Percentiles rank a stretch among this genome's conserved stretches.
phyloP scores from a whole-genome alignment of 2,329 filamentous ascomycete genomes.

The Aspergillus sp. region DNA sequence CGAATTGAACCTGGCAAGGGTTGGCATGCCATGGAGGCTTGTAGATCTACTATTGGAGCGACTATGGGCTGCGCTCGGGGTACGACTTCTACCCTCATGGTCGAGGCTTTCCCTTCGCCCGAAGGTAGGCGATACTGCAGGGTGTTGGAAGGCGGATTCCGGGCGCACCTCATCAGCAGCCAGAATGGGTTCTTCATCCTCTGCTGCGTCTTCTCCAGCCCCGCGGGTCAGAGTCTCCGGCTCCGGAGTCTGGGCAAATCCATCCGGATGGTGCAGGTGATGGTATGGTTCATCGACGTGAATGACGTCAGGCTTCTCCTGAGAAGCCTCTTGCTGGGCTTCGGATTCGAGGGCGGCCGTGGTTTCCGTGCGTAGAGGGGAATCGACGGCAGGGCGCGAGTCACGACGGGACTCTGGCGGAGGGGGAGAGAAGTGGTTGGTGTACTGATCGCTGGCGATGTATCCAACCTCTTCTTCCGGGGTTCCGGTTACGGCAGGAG shows the following conservation, averaged over 20 bases:
- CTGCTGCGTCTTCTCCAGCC: conserved; percentile 52
- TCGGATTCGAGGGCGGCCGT: conserved; percentile 51
- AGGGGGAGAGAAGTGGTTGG: conserved; percentile 71
- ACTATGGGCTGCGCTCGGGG: conserved; percentile 58
- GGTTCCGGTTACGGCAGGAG: conserved; percentile 64
- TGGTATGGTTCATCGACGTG: conserved; percentile 70
- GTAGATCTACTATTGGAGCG: conserved; percentile 64
- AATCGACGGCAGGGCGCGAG: conserved; percentile 50
- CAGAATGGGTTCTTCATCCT: conserved; percentile 75
- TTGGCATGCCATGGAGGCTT: conserved; percentile 58
- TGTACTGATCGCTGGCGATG: conserved; percentile 80
- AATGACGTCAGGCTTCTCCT: conserved; percentile 52
- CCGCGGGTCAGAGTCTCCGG: conserved; percentile 50
- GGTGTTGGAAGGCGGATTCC: conserved; percentile 66
- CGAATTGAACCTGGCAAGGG: conserved; percentile 55
- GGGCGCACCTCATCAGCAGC: conserved; percentile 82
- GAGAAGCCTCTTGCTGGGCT: conserved; percentile 10
- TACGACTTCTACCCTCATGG: conserved; percentile 50
- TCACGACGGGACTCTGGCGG: conserved; percentile 44
- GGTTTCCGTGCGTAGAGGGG: conserved; percentile 52
- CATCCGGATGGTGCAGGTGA: conserved; percentile 44
- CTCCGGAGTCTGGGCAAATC: conserved; percentile 49
- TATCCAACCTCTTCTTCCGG: conserved; percentile 91
- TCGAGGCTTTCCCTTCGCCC: conserved; percentile 62
- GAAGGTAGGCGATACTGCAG: conserved; percentile 75